Base-by-base conservation (phyloP, 2,329 filamentous ascomycete species). In the Uncinocarpus reesii region DNA sequence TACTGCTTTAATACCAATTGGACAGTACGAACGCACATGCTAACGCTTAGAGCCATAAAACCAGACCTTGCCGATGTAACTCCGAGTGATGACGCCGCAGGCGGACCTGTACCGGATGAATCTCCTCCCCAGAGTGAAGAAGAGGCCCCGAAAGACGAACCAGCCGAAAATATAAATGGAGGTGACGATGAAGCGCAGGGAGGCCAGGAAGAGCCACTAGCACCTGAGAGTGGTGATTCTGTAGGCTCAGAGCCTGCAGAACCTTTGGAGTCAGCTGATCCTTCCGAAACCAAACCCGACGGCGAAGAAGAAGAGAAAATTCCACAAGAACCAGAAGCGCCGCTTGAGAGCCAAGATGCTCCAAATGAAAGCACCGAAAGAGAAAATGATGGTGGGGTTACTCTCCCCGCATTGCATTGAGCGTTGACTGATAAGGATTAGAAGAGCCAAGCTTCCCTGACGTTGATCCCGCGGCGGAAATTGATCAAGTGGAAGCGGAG, bases 401-500 rank as follows among this genome's bases (percentile, higher is more conserved):
- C n/a, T 11, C 24, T 36, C 8, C 16, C 26, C 2, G n/a, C n/a
- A n/a, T 32, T 28, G 16, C 21, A 11, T n/a, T 20, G 15, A 11
- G 23, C n/a, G n/a, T 21, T 42, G 4, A 35, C 42, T 49, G 26
- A 47, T 42, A 18, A 41, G 7, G 4, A 34, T 13, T 24, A 52
- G 50, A 49, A 6, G 46, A 52, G n/a, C 8, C 35, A 16, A 37
- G 7, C 16, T 49, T 50, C 44, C 42, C 42, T 16, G 50, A 47
- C 23, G 47, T 52, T 37, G 48, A 54, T 42, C 40, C 50, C 21
- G 42, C 18, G 10, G 42, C 42, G 26, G 52, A 36, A 36, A 34
- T 51, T 16, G 53, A 50, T 29, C 46, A 53, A 47, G 53, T 55
- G 13, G 42, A 51, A 28, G 51, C 53, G 8, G 51, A 51, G 35